Evolutionary conservation across 352 stramenopile species (phyloP).

Genomic region (Phytophthora chlamydospora): DNA sequence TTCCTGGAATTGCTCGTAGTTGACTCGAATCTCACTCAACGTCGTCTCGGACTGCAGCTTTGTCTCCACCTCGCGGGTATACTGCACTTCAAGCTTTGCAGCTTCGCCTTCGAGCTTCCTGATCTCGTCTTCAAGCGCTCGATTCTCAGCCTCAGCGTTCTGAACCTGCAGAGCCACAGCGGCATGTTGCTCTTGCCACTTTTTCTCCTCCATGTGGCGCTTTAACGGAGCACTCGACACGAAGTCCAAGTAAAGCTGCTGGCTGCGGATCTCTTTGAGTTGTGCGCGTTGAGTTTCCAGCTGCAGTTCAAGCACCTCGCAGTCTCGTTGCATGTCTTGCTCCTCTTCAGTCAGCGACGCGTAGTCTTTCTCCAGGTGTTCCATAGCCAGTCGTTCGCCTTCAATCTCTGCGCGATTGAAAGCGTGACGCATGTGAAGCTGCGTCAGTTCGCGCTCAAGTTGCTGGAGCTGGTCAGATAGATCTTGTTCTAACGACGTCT

Average conservation of each 20-base stretch:
- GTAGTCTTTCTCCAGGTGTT: constrained; percentile 60
- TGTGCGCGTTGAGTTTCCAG: constrained; percentile 45
- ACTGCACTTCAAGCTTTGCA: constrained; percentile 45
- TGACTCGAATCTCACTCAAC: constrained; percentile 29
- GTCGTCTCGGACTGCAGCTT: constrained; percentile 19
- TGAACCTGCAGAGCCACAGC: constrained; percentile 31
- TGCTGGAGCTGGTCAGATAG: constrained; percentile 36
- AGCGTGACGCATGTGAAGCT: constrained; percentile 38
- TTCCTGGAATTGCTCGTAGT: constrained; percentile 36
- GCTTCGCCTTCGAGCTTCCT: constrained; percentile 42
- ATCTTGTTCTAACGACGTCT: constrained; percentile 48
- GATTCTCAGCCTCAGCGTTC: constrained; percentile 50
- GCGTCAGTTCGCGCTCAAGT: constrained; percentile 46
- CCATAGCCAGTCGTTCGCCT: constrained; percentile 40
- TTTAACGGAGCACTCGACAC: constrained; percentile 62
- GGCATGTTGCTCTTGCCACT: constrained; percentile 56
- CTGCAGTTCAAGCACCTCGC: constrained; percentile 45
- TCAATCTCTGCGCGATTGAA: constrained; percentile 51
- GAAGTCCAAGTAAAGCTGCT: constrained; percentile 64
- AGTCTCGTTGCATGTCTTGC: constrained; percentile 46
- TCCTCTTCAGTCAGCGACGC: constrained; percentile 52
- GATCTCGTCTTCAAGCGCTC: constrained; percentile 49
- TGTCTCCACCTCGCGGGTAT: constrained; percentile 36
- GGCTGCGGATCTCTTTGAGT: constrained; percentile 51
- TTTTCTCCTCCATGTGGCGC: constrained; percentile 68